phyloP scores from a whole-genome alignment of 2,329 filamentous ascomycete species.

The Apiospora kogelbergensis region DNA sequence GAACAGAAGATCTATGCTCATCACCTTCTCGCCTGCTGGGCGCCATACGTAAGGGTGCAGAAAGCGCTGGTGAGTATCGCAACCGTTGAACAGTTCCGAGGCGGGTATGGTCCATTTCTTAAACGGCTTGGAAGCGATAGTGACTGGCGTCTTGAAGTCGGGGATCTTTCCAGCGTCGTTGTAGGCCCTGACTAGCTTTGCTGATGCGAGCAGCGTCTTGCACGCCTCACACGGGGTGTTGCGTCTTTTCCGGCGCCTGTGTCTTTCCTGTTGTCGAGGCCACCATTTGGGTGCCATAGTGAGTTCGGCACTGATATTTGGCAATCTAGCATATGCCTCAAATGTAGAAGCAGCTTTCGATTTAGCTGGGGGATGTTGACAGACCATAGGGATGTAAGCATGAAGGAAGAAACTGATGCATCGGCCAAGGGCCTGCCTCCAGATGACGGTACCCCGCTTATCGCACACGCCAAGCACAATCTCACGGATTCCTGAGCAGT shows the following conservation, averaged over 20 bases:
- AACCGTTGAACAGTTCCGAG: not conserved
- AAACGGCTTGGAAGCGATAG: no score
- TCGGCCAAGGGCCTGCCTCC: no score
- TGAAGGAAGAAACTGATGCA: no score
- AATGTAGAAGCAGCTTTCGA: no score
- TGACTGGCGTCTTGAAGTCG: not conserved
- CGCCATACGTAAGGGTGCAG: not conserved
- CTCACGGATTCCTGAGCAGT: no score
- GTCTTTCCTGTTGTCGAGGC: accelerated
- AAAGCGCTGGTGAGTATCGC: not conserved
- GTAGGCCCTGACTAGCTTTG: not conserved
- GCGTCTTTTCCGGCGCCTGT: not conserved
- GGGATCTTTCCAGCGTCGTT: not conserved
- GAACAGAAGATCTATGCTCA: not conserved
- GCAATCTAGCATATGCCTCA: no score
- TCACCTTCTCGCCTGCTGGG: not conserved
- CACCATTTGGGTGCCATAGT: accelerated
- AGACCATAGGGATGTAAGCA: no score
- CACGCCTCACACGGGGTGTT: not conserved
- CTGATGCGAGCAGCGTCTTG: not conserved
- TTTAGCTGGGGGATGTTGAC: no score
- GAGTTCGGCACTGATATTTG: not conserved
- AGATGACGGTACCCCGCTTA: no score
- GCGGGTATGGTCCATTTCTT: not conserved
- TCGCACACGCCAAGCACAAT: no score